Conservation (phyloP, 2,329 filamentous ascomycete species). For the Ophiostoma ips region DNA sequence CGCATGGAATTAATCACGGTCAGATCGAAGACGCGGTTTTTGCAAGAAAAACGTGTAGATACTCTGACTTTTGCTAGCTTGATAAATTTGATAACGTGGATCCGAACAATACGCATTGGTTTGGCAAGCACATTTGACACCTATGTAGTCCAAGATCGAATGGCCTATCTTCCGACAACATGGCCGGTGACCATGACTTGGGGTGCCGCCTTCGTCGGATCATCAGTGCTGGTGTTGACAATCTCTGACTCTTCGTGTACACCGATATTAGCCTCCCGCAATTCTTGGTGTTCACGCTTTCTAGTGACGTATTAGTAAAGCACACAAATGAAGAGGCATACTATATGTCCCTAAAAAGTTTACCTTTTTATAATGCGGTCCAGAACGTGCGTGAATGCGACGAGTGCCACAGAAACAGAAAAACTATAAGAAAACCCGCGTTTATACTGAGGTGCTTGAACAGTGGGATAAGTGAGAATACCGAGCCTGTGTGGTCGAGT, state of each 20-base stretch:
- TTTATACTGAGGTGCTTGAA: slow-evolving; percentile 2
- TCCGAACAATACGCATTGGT: too few relatives aligned
- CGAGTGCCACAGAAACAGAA: not conserved
- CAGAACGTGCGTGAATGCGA: slow-evolving; percentile 1
- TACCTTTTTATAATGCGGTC: slow-evolving; percentile 1
- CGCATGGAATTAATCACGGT: too few relatives aligned
- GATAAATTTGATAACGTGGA: too few relatives aligned
- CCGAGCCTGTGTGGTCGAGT: not conserved
- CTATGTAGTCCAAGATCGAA: too few relatives aligned
- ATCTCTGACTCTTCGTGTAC: not conserved
- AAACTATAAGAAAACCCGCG: slow-evolving; percentile 3
- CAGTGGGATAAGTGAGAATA: slow-evolving; percentile 4
- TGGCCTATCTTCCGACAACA: not conserved
- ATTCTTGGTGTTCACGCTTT: not conserved
- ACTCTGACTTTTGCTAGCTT: too few relatives aligned
- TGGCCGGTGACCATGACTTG: not conserved
- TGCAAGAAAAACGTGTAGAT: too few relatives aligned
- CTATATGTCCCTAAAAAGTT: not conserved
- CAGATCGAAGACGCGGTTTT: too few relatives aligned
- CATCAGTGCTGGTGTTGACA: not conserved
- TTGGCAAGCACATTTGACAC: too few relatives aligned
- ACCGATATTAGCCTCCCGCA: not conserved
- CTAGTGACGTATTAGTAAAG: not conserved
- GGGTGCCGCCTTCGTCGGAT: not conserved
- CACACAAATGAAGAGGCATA: not conserved